Evolutionary conservation across 2,329 filamentous ascomycete genomes (phyloP).

Genomic region (Macroventuria anomochaeta): DNA sequence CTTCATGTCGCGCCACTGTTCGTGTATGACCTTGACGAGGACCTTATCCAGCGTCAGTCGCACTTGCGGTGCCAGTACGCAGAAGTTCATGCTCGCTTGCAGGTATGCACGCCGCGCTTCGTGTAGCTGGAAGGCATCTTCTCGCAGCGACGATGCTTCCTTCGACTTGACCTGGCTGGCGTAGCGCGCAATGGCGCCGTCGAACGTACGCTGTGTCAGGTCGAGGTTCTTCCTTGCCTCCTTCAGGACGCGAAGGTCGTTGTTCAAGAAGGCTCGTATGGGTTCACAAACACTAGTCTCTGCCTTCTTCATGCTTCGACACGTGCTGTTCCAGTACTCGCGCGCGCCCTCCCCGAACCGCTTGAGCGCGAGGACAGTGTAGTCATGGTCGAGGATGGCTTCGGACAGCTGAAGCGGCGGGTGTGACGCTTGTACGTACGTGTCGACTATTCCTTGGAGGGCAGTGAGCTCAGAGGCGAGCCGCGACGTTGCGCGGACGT

Average conservation of each 20-base stretch:
- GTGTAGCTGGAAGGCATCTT: conserved; percentile 95
- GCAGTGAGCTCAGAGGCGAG: conserved; percentile 70
- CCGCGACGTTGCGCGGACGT: conserved; percentile 67
- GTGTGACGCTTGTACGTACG: conserved; percentile 76
- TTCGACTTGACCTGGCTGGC: conserved; percentile 88
- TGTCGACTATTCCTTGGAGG: conserved; percentile 80
- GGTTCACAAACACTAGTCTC: conserved; percentile 82
- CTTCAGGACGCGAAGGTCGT: conserved; percentile 85
- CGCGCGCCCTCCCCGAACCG: conserved; percentile 83
- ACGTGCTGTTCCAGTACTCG: conserved; percentile 83
- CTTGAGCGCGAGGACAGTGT: conserved; percentile 85
- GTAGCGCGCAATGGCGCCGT: conserved; percentile 81
- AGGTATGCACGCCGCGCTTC: conserved; percentile 91
- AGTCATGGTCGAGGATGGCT: conserved; percentile 91
- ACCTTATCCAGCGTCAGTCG: conserved; percentile 84
- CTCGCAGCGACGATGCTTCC: conserved; percentile 86
- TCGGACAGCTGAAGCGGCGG: conserved; percentile 78
- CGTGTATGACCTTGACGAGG: conserved; percentile 81
- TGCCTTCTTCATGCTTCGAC: conserved; percentile 77
- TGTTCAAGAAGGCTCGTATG: conserved; percentile 76
- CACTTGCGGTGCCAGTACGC: conserved; percentile 83
- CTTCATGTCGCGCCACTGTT: conserved; percentile 88
- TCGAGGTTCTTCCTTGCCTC: conserved; percentile 80
- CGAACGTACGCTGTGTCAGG: conserved; percentile 80
- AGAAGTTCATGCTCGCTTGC: conserved; percentile 92